Conservation (phyloP, 441 rosid genomes). For the Pelargonium myrrhifolium region DNA sequence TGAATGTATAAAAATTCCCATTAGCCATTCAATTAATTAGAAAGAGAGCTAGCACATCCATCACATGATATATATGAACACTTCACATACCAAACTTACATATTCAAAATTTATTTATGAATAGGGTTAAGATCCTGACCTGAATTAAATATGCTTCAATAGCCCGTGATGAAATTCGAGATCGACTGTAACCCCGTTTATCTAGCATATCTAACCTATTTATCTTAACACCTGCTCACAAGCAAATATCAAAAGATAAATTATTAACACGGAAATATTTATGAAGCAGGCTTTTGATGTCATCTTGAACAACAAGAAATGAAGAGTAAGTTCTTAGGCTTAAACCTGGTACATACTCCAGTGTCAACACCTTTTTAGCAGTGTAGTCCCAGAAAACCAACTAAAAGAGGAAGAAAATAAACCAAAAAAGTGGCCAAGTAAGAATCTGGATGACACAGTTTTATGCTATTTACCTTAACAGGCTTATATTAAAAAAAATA, state of each 20-base stretch:
- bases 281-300: no score
- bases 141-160: constrained; percentile 25
- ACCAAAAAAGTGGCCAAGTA: background rate
- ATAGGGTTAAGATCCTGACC: constrained; percentile 10
- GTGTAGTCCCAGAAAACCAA: constrained; percentile 27
- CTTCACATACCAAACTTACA: no score
- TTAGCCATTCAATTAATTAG: background rate
- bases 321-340: background rate
- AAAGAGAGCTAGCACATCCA: background rate
- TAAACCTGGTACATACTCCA: constrained; percentile 28
- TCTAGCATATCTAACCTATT: constrained; percentile 19
- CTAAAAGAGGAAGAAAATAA: constrained; percentile 6
- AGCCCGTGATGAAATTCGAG: constrained; percentile 25
- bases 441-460: no score
- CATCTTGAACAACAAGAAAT: background rate
- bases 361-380: constrained; percentile 21
- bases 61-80: background rate
- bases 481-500: no score
- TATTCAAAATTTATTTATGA: no score
- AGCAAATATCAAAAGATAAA: background rate
- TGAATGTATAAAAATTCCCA: constrained; percentile 1
- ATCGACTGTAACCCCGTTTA: constrained; percentile 23
- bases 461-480: no score
- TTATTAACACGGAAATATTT: background rate
- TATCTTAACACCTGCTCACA: constrained; percentile 19